Percentiles rank a stretch among this genome's conserved stretches.
These are phyloP conservation scores for Leishmania mexicana DNA, from an alignment of 208 protist species.

Conservation along the genomic window DNA sequence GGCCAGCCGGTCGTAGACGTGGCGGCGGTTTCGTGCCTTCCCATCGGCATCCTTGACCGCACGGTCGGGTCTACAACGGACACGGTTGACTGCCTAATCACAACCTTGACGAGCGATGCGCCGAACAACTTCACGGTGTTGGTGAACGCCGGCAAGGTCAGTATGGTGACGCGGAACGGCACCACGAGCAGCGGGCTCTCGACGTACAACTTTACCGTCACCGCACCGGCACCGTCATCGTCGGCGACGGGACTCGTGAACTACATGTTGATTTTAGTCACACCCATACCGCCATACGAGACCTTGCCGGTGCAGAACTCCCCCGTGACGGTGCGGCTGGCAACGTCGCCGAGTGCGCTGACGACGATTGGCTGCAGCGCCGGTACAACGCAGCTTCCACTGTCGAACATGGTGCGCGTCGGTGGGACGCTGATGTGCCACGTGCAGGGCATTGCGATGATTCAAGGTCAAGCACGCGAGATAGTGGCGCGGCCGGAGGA, in stretches of 20 bases:
- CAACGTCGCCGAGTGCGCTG: slow-evolving; percentile 39
- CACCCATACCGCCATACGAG: slow-evolving; percentile 36
- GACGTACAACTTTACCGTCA: slow-evolving; percentile 66
- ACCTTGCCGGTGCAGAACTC: slow-evolving; percentile 67
- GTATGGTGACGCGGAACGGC: slow-evolving; percentile 29
- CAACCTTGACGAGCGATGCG: slow-evolving; percentile 23
- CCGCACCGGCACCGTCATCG: slow-evolving; percentile 32
- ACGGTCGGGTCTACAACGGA: slow-evolving; percentile 5
- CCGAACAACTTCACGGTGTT: slow-evolving; percentile 53
- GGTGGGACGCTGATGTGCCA: slow-evolving; percentile 44
- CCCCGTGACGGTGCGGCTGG: slow-evolving; percentile 63
- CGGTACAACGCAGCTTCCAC: slow-evolving; percentile 22
- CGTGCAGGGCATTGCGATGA: slow-evolving; percentile 53
- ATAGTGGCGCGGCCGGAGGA: slow-evolving; percentile 52
- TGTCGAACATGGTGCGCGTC: slow-evolving; percentile 53
- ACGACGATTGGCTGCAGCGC: slow-evolving; percentile 51
- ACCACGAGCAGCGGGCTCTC: slow-evolving; percentile 32
- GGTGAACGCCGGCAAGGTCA: slow-evolving; percentile 58
- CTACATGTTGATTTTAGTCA: slow-evolving; percentile 57
- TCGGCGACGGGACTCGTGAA: slow-evolving; percentile 32
- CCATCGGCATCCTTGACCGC: slow-evolving; percentile 49
- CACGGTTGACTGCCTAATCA: slow-evolving; percentile 49
- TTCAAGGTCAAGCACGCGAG: slow-evolving; percentile 44
- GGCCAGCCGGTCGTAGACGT: slow-evolving; percentile 19
- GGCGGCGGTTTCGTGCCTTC: slow-evolving; percentile 54